Conservation (phyloP, 1,284 basidiomycete species). For the Stereum hirsutum region DNA sequence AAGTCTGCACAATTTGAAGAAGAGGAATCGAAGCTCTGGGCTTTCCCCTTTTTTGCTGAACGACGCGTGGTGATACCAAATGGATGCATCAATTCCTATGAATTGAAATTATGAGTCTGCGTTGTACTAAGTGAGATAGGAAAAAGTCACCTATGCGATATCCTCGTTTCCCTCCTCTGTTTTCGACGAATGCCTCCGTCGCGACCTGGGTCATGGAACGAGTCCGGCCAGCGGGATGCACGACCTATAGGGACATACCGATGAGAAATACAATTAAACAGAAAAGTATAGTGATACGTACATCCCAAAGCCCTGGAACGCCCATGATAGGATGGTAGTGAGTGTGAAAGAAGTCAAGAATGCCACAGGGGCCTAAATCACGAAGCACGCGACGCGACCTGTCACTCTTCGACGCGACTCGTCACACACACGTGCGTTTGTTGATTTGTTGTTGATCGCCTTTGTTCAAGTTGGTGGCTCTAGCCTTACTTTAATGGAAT, state of each 20-base stretch:
- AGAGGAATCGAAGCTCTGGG: constrained; percentile 28
- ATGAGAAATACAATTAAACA: background rate
- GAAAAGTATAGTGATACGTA: constrained; percentile 8
- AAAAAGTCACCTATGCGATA: constrained; percentile 36
- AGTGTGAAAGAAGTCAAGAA: background rate
- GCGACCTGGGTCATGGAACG: constrained; percentile 28
- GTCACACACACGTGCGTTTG: too few relatives aligned
- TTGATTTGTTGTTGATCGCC: too few relatives aligned
- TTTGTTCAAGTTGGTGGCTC: too few relatives aligned
- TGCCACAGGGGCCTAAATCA: too few relatives aligned
- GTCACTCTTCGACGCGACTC: too few relatives aligned
- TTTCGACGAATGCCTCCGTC: constrained; percentile 33
- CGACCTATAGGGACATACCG: constrained; percentile 19
- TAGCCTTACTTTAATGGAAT: too few relatives aligned
- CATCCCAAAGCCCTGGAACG: constrained; percentile 23
- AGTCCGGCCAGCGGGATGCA: constrained; percentile 27
- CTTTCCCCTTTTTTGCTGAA: constrained; percentile 29
- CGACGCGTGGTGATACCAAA: constrained; percentile 33
- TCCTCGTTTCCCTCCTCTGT: constrained; percentile 26
- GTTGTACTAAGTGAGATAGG: too few relatives aligned
- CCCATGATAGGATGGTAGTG: constrained; percentile 15
- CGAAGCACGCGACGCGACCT: too few relatives aligned
- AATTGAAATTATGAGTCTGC: too few relatives aligned
- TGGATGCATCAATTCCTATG: constrained; percentile 38
- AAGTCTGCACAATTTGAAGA: constrained; percentile 34